These are phyloP conservation scores for Nicotiana benthamiana DNA, from an alignment of 257 asterid species.

Conservation along the genomic window DNA sequence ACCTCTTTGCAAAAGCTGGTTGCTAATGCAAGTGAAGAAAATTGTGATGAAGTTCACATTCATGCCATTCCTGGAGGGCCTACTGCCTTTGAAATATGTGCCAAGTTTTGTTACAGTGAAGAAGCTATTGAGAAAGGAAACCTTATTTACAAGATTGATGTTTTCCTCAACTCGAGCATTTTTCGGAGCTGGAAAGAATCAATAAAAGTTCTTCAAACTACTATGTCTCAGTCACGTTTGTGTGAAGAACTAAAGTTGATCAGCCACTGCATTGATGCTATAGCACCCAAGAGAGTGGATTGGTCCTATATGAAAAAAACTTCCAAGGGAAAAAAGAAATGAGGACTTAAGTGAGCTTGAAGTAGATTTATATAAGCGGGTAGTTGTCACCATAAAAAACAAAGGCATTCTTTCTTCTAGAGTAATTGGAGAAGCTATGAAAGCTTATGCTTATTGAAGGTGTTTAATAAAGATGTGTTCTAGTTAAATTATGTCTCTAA, in stretches of 20 bases:
- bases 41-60: conserved; percentile 43
- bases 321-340: conserved; percentile 26
- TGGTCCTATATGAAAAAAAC: conserved; percentile 82
- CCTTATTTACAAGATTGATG: no score
- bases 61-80: no score
- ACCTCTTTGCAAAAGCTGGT: no score
- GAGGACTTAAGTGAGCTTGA: conserved; percentile 85
- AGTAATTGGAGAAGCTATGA: conserved; percentile 81
- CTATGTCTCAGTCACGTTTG: conserved; percentile 16
- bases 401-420: conserved; percentile 46
- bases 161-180: no score
- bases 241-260: conserved; percentile 70
- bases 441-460: conserved; percentile 65
- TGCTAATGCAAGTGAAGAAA: conserved; percentile 39
- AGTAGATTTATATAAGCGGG: conserved; percentile 58
- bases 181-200: no score
- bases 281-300: conserved; percentile 70
- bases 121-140: no score
- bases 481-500: conserved; percentile 40
- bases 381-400: conserved; percentile 42
- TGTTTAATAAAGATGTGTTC: conserved; percentile 42
- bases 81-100: no score
- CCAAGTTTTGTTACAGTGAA: no score
- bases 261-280: conserved; percentile 66
- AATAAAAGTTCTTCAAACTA: no score